phyloP scores from a whole-genome alignment of 2,329 filamentous ascomycete genomes.

The Penicillium sp. region DNA sequence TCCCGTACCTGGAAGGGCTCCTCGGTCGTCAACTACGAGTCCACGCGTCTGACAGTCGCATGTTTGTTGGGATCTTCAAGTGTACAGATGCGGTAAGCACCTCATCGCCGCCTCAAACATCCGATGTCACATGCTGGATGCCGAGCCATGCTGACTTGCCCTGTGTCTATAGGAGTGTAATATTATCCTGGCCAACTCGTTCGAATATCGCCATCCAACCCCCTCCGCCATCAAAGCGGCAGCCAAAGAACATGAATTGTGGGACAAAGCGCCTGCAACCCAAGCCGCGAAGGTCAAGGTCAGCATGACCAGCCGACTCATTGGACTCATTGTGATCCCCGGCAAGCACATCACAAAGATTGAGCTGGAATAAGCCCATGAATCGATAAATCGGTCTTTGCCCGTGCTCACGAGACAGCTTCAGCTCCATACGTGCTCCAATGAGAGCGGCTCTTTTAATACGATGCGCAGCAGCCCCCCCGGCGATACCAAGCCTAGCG shows the following conservation, averaged over 20 bases:
- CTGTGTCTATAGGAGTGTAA: slow-evolving; percentile 63
- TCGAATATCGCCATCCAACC: slow-evolving; percentile 80
- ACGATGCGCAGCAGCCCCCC: slow-evolving; percentile 3
- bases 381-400: slow-evolving; percentile 8
- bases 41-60: slow-evolving; percentile 71
- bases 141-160: slow-evolving; percentile 7
- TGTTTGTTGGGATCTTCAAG: slow-evolving; percentile 87
- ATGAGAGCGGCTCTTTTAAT: slow-evolving; percentile 9
- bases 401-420: slow-evolving; percentile 11
- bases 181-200: slow-evolving; percentile 74
- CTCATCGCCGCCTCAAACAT: background rate
- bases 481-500: slow-evolving; percentile 6
- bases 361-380: slow-evolving; percentile 64
- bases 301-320: slow-evolving; percentile 75
- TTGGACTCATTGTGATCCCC: slow-evolving; percentile 85
- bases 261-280: slow-evolving; percentile 18
- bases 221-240: slow-evolving; percentile 43
- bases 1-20: slow-evolving; percentile 50
- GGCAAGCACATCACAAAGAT: slow-evolving; percentile 81
- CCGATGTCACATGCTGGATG: background rate
- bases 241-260: slow-evolving; percentile 26
- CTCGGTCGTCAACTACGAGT: slow-evolving; percentile 75
- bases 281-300: slow-evolving; percentile 46
- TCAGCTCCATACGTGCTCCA: slow-evolving; percentile 4
- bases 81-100: slow-evolving; percentile 79